phyloP scores from a whole-genome alignment of 495 filamentous ascomycete species.

The Aspergillus sclerotiicarbonarius region DNA sequence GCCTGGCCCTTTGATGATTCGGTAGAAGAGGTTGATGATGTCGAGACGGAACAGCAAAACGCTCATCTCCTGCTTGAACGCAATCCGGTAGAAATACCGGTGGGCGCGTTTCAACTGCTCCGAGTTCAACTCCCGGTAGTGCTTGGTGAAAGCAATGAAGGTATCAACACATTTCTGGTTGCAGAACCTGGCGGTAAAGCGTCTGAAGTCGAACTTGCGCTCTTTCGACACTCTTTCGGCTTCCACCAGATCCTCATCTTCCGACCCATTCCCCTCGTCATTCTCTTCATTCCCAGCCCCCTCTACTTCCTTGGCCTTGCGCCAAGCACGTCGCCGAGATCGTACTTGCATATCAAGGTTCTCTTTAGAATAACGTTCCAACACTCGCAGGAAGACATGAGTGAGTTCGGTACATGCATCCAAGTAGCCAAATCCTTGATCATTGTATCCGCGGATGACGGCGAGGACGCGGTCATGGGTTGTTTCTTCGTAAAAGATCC shows the following conservation, averaged over 20 bases:
- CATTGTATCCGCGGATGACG: conserved; percentile 79
- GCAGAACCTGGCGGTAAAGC: conserved; percentile 77
- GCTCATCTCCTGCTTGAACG: conserved; percentile 89
- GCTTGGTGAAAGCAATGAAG: conserved; percentile 75
- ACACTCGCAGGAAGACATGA: conserved; percentile 86
- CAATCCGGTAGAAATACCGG: conserved; percentile 91
- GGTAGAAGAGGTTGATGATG: conserved; percentile 82
- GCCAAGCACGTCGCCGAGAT: conserved; percentile 64
- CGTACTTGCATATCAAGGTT: conserved; percentile 92
- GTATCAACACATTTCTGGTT: conserved; percentile 85
- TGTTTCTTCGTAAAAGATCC: conserved; percentile 96
- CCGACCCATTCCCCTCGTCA: conserved; percentile 60
- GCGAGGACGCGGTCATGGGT: conserved; percentile 83
- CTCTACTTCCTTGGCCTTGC: conserved; percentile 62
- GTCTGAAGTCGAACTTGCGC: conserved; percentile 89
- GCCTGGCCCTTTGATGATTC: conserved; percentile 89
- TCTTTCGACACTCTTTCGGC: conserved; percentile 70
- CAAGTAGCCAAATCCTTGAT: conserved; percentile 90
- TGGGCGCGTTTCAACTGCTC: conserved; percentile 89
- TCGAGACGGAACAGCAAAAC: conserved; percentile 88
- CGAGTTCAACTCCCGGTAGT: conserved; percentile 75
- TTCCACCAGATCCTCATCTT: conserved; percentile 69
- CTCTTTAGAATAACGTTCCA: conserved; percentile 91
- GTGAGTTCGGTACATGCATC: conserved; percentile 89
- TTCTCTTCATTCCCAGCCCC: conserved; percentile 31